phyloP scores from a whole-genome alignment of 1,284 basidiomycete species.

The Anthracocystis panici-leucophaei region DNA sequence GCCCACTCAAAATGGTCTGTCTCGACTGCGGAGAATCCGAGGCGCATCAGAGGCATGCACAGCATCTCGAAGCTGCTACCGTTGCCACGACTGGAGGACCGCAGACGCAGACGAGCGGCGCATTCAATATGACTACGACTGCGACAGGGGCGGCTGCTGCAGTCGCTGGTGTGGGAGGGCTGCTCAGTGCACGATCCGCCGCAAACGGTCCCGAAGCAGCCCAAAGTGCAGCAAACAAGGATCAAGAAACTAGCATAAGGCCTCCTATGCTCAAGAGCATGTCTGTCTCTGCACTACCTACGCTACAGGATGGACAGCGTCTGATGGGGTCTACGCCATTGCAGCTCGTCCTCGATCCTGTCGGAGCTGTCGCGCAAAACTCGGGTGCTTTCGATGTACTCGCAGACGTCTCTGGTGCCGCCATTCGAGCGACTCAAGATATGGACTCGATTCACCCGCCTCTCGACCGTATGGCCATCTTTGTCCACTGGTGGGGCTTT shows the following conservation, averaged over 20 bases:
- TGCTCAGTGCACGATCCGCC: constrained; percentile 15
- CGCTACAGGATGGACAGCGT: constrained; percentile 33
- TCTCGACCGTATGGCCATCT: constrained; percentile 63
- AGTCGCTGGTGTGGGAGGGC: constrained; percentile 27
- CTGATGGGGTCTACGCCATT: constrained; percentile 50
- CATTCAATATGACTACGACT: constrained; percentile 10
- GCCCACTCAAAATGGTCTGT: constrained; percentile 50
- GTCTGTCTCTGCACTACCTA: constrained; percentile 32
- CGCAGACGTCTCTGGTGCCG: constrained; percentile 52
- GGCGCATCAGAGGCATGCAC: constrained; percentile 40
- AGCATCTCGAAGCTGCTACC: constrained; percentile 30
- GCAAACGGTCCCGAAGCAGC: background rate
- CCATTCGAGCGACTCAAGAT: constrained; percentile 42
- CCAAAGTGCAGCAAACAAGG: background rate
- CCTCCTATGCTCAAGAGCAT: constrained; percentile 43
- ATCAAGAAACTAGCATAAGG: background rate
- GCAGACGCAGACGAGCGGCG: background rate
- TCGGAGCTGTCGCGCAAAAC: constrained; percentile 33
- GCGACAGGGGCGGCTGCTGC: constrained; percentile 43
- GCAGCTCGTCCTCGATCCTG: constrained; percentile 50
- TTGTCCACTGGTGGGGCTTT: constrained; percentile 67
- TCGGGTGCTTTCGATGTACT: constrained; percentile 59
- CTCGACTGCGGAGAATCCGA: constrained; percentile 54
- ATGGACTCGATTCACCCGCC: constrained; percentile 57
- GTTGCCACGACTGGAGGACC: constrained; percentile 1